phyloP scores from a whole-genome alignment of 768 basidiomycete genomes.

The Boletus bicolor region DNA sequence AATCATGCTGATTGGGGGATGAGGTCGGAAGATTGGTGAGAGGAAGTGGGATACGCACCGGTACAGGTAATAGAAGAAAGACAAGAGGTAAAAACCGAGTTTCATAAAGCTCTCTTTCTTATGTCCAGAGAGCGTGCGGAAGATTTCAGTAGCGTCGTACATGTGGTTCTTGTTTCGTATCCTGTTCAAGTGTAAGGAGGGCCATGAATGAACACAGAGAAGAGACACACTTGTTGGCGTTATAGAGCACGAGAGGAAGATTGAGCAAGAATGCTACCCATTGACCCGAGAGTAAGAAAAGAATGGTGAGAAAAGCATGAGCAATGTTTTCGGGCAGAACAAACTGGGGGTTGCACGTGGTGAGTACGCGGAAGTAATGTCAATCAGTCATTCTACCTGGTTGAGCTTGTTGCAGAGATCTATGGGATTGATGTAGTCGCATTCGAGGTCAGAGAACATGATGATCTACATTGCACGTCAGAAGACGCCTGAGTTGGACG shows the following conservation, averaged over 20 bases:
- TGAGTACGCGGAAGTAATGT: background rate
- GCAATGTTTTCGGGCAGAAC: slow-evolving; percentile 95
- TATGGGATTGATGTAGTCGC: slow-evolving; percentile 99
- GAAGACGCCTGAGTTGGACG: background rate
- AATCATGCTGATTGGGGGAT: slow-evolving; percentile 64
- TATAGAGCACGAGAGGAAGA: slow-evolving; percentile 81
- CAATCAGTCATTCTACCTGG: slow-evolving; percentile 50
- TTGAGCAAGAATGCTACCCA: slow-evolving; percentile 93
- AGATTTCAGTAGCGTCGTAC: slow-evolving; percentile 99
- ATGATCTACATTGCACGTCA: slow-evolving; percentile 67
- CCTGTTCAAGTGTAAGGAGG: slow-evolving; percentile 39
- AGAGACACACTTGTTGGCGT: slow-evolving; percentile 84
- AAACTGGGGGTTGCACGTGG: slow-evolving; percentile 54
- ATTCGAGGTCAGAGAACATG: slow-evolving; percentile 99
- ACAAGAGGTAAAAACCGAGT: slow-evolving; percentile 88
- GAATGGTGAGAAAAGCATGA: slow-evolving; percentile 84
- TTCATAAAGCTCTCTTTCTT: slow-evolving; percentile 97
- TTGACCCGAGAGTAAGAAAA: slow-evolving; percentile 95
- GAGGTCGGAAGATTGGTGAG: background rate
- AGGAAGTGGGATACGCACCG: slow-evolving; percentile 48
- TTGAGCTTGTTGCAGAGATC: slow-evolving; percentile 99
- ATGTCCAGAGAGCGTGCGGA: slow-evolving; percentile 88
- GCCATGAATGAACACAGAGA: background rate
- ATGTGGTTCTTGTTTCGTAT: slow-evolving; percentile 93
- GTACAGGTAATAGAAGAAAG: slow-evolving; percentile 91